Evolutionary conservation across 495 filamentous ascomycete species (phyloP).

Genomic region (Penicillium cataractarum): DNA sequence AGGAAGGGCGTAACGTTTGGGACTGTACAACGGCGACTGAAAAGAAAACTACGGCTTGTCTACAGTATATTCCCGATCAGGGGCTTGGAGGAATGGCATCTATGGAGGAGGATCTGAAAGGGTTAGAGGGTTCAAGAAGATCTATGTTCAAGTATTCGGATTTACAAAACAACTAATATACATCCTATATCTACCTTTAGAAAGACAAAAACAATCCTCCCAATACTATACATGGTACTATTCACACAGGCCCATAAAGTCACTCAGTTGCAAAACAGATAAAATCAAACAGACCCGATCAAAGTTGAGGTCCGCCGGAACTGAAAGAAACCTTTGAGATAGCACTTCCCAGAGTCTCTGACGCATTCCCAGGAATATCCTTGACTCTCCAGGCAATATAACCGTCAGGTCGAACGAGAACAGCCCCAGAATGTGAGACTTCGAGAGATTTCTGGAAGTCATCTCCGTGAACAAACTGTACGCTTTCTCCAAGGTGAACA

Average conservation of each 20-base stretch:
- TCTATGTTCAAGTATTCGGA: not conserved
- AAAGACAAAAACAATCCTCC: not conserved
- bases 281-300: not conserved
- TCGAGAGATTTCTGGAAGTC: slow-evolving; percentile 20
- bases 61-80: not conserved
- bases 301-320: not conserved
- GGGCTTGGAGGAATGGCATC: not conserved
- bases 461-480: slow-evolving; percentile 1
- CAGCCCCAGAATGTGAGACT: slow-evolving; percentile 25
- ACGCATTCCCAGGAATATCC: slow-evolving; percentile 11
- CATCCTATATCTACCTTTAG: not conserved
- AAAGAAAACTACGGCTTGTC: not conserved
- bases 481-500: slow-evolving; percentile 21
- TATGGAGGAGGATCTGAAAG: not conserved
- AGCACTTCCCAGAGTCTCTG: not conserved
- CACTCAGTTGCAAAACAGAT: not conserved
- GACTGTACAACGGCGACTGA: not conserved
- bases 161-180: not conserved
- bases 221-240: not conserved
- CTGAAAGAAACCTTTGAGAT: slow-evolving; percentile 15
- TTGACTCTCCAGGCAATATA: slow-evolving; percentile 34
- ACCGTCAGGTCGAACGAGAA: slow-evolving; percentile 34
- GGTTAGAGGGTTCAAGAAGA: not conserved
- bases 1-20: slow-evolving; percentile 2
- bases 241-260: not conserved